Conservation (phyloP, 192 early-diverging fungal genomes). For the Chytriomyces hyalinus region DNA sequence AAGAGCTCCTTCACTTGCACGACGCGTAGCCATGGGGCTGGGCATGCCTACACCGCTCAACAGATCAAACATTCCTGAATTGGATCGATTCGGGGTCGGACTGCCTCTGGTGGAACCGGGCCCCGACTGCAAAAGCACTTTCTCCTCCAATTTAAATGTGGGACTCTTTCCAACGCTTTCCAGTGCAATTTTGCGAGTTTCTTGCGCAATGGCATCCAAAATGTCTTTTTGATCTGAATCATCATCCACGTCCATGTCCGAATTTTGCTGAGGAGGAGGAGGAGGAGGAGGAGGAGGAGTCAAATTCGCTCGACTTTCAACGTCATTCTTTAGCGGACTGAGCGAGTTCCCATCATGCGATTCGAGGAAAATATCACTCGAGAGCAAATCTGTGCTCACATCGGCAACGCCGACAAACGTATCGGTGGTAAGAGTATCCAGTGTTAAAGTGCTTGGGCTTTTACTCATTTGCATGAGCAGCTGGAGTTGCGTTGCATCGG, state of each 20-base stretch:
- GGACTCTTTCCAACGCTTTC: too few species aligned
- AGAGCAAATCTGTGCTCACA: not conserved
- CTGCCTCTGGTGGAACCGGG: not conserved
- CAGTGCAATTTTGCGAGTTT: too few species aligned
- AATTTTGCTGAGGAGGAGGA: too few species aligned
- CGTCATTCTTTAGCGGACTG: too few species aligned
- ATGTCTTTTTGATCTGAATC: too few species aligned
- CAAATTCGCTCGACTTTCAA: too few species aligned
- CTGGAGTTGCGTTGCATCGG: not conserved
- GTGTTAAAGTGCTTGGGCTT: not conserved
- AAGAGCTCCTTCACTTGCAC: not conserved
- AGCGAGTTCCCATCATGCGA: too few species aligned
- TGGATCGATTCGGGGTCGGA: not conserved
- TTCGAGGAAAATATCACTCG: not conserved
- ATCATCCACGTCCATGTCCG: too few species aligned
- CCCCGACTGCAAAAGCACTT: not conserved
- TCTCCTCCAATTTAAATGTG: too few species aligned
- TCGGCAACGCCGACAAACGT: not conserved
- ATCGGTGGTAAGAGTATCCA: not conserved
- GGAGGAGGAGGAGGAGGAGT: too few species aligned
- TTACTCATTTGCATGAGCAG: not conserved
- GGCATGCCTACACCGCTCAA: not conserved
- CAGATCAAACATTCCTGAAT: not conserved
- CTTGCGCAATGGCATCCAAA: too few species aligned
- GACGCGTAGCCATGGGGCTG: not conserved